Base-by-base conservation (phyloP, 2,329 filamentous ascomycete genomes). In the Neonectria faginata region DNA sequence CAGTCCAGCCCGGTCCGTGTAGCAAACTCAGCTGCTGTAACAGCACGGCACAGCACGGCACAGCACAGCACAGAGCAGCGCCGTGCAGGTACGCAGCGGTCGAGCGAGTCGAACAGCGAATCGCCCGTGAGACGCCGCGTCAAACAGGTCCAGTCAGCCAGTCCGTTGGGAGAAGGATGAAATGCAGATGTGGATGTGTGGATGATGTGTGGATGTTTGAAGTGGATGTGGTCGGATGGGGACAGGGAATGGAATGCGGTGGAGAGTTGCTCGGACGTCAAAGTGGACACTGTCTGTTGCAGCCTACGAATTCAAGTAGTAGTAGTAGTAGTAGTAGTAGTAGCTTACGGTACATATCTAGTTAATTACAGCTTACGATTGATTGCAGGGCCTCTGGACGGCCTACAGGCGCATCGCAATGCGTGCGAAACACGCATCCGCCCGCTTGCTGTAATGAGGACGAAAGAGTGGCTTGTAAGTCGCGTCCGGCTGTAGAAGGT, bases 261-360 rank as follows among this genome's bases (percentile, higher is more conserved):
- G 47, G 47, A 9, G 48, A 52, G n/a, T 29, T 33, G 48, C 48
- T 52, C 48, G 48, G 48, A 52, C 48, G 29, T 52, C 14, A 27
- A 31, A 10, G 48, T 33, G 48, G 48, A 51, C 27, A 25, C 48
- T 9, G 39, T 41, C 39, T 41, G 39, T 41, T 16, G 39, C 39
- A 41, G 39, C 36, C 36, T 8, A 8, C 36, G 36, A 10, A n/a
- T 20, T 20, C 39, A 18, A 18, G 39, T 10, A 5, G 39, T 5
- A 25, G 25, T 6, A 25, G 25, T 2, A 18, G 39, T 10, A 5
- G 39, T 5, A 25, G 25, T 6, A 25, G 25, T 2, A 25, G 25
- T 6, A 25, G 25, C 25, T 25, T 25, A 25, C 5, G 4, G 25
- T 25, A 25, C 25, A 25, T 25, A 25, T 25, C 25, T 25, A 25